Base-by-base conservation (phyloP, 1,139 yeast species). In the Nadsonia starkeyi-henricii region DNA sequence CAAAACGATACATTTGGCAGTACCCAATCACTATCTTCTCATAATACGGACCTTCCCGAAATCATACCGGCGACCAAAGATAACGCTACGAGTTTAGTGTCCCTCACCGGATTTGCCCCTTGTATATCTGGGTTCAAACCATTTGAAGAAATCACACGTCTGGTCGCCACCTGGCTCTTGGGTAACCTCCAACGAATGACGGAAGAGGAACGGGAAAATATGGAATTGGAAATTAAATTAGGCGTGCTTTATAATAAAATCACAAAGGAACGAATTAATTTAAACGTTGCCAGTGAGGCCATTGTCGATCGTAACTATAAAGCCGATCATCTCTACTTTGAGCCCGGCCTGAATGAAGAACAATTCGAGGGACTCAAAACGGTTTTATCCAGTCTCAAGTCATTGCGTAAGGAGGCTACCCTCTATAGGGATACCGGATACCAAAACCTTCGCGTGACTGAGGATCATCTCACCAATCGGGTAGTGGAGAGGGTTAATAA, bases 171-270 rank as follows among this genome's bases (percentile, higher is more conserved):
- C 4, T 33, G 39, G 39, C 12, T 33, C 4, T 33, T 33, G 12
- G 39, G 39, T 33, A 33, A 33, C 12, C 12, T 33, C 4, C 39
- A 33, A 33, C 4, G 39, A 15, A 33, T 33, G 20, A 43, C 41
- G 8, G 47, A 36, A 33, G 50, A 46, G n/a, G 47, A 41, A 2
- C 43, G 36, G 17, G 48, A 43, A 28, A 45, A 42, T 15, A 44
- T 30, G 21, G 45, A 43, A n/a, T 17, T 43, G 28, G 47, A 47
- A 20, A 37, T 39, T 20, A 47, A 33, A 37, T 17, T 41, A 23
- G 46, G 45, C 5, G 39, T 33, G 17, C 12, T 33, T 5, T n/a
- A 33, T 33, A 33, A 33, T 33, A 33, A 33, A 15, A 33, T 33
- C 17, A 9, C 39, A 8, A 33, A 33, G 17, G 39, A 33, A 33